These are phyloP conservation scores for Kalmanozyma brasiliensis DNA, from an alignment of 1,284 basidiomycete genomes.

Conservation along the genomic window DNA sequence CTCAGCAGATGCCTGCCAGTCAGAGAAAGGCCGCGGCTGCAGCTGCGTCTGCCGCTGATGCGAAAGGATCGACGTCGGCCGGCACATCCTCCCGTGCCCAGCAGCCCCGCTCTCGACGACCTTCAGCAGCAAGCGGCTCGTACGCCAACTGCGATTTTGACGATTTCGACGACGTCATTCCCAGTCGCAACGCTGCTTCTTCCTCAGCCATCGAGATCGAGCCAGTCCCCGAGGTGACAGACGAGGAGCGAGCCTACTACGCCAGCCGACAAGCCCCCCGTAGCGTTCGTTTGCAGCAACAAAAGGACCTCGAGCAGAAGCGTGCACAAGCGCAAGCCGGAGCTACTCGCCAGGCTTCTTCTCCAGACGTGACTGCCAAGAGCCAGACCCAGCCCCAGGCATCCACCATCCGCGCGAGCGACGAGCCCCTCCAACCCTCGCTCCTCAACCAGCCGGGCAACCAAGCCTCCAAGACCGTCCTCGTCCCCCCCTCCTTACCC, in stretches of 20 bases:
- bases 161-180: constrained; percentile 28
- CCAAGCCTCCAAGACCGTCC: constrained; percentile 28
- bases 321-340: constrained; percentile 9
- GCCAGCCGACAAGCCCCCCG: constrained; percentile 50
- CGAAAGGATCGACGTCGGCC: not conserved
- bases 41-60: constrained; percentile 9
- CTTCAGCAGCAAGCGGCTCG: constrained; percentile 39
- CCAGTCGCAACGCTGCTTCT: constrained; percentile 12
- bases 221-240: constrained; percentile 45
- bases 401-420: constrained; percentile 24
- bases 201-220: constrained; percentile 33
- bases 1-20: constrained; percentile 59
- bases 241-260: constrained; percentile 49
- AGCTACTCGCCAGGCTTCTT: not conserved
- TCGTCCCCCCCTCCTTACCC: constrained; percentile 26
- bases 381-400: constrained; percentile 12
- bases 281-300: constrained; percentile 43
- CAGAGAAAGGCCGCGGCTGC: constrained; percentile 38
- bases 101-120: constrained; percentile 18
- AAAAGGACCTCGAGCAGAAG: constrained; percentile 38
- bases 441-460: constrained; percentile 32
- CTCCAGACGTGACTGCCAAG: constrained; percentile 5
- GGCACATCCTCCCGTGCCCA: not conserved
- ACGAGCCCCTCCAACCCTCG: constrained; percentile 29
- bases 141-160: constrained; percentile 59